Evolutionary conservation across 495 filamentous ascomycete species (phyloP), one percentile per base, ranked within the genome.

Genomic region (Echria macrotheca): DNA sequence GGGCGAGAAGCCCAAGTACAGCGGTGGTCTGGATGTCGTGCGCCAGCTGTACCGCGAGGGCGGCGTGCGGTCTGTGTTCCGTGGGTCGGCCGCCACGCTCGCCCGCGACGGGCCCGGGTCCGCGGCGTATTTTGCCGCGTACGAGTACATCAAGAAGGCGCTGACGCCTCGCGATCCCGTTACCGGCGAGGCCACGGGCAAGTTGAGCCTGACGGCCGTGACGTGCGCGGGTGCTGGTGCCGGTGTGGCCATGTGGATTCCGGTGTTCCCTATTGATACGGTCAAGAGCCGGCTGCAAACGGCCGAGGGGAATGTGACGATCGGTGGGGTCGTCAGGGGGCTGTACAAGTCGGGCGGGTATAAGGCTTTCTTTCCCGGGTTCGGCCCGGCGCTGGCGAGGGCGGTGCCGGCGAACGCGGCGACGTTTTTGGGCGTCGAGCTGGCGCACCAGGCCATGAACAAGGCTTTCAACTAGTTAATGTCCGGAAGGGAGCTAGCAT

Each of bases 211-310:
- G 52, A 64, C 78, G 3, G 94, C 93, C 3, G 79, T 99, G n/a
- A 82, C 87, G 53, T 75, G 79, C 28, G 93, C 93, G 0, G 93
- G 93, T 50, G 93, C 87, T 37, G 85, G 82, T 0, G 93, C 93
- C 0, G 93, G 93, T 58, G 82, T 99, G 39, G 90, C 93, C 18
- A 99, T 99, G 94, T 99, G 93, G 93, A 87, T 96, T 52, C 89
- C 95, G 19, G 90, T 99, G 15, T 99, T 99, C 78, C 93, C 93
- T 4, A 76, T 99, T 45, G 93, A 99, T 60, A 99, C 93, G 0
- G 82, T 99, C 67, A 99, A 99, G 79, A 88, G 82, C 47, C 75
- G 91, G 43, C 66, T 99, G 65, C 93, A 99, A 78, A 93, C 88
- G 33, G 87, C 88, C 19, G 87, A 93, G 53, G 91, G 91, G 14